phyloP scores from a whole-genome alignment of 352 stramenopile species.

The Pythium oligandrum region DNA sequence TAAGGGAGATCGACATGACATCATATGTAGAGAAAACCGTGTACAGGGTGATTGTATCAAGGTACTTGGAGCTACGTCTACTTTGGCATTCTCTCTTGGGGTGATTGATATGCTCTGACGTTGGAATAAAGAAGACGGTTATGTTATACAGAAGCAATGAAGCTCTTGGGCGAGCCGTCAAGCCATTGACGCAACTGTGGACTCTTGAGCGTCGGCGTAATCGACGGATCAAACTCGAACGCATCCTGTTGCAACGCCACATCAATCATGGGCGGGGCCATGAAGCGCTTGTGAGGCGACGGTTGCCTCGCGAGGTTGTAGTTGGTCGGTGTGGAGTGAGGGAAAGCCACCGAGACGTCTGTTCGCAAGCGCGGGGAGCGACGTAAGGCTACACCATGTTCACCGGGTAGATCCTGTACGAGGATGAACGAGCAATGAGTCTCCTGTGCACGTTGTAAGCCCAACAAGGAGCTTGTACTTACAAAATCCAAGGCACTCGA shows the following conservation, averaged over 20 bases:
- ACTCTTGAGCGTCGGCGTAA: constrained; percentile 85
- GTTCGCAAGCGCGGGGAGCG: constrained; percentile 76
- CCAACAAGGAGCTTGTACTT: constrained; percentile 16
- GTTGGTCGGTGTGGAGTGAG: constrained; percentile 40
- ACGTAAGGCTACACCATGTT: constrained; percentile 49
- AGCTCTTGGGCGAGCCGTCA: constrained; percentile 76
- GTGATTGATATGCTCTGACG: no score
- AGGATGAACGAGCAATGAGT: no score
- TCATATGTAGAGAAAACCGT: no score
- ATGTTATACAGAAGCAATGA: constrained; percentile 71
- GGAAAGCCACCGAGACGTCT: constrained; percentile 82
- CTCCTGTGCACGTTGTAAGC: neutral
- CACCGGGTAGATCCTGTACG: constrained; percentile 63
- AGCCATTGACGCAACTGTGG: constrained; percentile 81
- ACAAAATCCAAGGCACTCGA: constrained; percentile 69
- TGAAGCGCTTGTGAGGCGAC: constrained; percentile 71
- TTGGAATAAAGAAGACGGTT: no score
- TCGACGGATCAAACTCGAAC: constrained; percentile 83
- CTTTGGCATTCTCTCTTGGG: no score
- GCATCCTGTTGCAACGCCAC: constrained; percentile 76
- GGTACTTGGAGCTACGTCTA: no score
- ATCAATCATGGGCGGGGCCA: constrained; percentile 60
- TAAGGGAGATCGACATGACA: no score
- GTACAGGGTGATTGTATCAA: no score
- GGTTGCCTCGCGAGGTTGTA: constrained; percentile 42